Base-by-base conservation (phyloP, 108 stramenopile genomes). In the Cyclotella atomus region DNA sequence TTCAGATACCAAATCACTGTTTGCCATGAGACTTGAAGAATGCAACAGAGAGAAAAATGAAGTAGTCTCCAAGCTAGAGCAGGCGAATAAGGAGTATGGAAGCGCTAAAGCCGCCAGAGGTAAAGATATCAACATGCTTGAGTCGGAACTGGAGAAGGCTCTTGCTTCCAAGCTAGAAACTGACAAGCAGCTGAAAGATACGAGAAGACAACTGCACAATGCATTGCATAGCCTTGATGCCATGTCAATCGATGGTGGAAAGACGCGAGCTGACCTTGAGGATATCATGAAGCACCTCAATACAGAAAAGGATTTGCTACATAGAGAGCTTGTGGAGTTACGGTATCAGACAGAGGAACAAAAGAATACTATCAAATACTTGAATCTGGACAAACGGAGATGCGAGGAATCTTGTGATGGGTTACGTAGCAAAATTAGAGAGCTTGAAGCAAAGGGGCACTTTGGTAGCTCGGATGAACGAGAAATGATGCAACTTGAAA, bases 141-240 rank as follows among this genome's bases (percentile, higher is more conserved):
- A 81, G 46, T 70, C 68, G 12, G 79, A 81, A 35, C 64, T 81
- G 0, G 68, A 70, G 35, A 63, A 61, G 21, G 67, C 72, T 3
- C 56, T 55, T 25, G 47, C 50, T 12, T 41, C 35, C 41, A 69
- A 81, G 53, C 56, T 64, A 17, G 68, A 50, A 17, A 56, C 68
- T 7, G 79, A 81, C 27, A 43, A 38, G 24, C 72, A 81, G 28
- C 68, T 73, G 2, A 53, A 69, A 46, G 73, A 74, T 9, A 65
- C 73, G 1, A 72, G 36, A 27, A 47, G 56, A 19, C 79, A 81
- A 35, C 55, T 81, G 3, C 41, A 68, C n/a, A 74, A 52, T 59
- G 79, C 73, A 55, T 33, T 81, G 25, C 50, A 50, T n/a, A 74
- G 47, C 35, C 24, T 81, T 27, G 73, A 81, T 38, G 79, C 71